A percentile compares a stretch with the other conserved stretches of the same genome.
Evolutionary conservation across 441 rosid genomes (phyloP).

Genomic region (Dalechampia spathulata): DNA sequence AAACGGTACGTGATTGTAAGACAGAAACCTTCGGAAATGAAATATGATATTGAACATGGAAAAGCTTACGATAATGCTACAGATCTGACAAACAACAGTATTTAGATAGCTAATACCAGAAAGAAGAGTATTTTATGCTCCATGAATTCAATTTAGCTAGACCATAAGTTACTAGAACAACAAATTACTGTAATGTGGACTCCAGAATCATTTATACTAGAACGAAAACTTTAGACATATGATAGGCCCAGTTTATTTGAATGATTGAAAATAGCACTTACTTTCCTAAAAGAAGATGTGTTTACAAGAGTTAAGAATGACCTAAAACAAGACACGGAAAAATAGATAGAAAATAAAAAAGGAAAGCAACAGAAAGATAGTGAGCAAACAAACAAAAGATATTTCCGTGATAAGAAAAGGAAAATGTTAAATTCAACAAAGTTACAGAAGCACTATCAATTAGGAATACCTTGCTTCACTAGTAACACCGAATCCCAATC

Average conservation of each 20-base stretch:
- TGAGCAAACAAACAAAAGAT: slow-evolving; percentile 1
- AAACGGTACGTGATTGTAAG: background rate
- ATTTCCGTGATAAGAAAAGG: background rate
- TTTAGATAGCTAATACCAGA: slow-evolving; percentile 9
- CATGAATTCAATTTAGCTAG: slow-evolving; percentile 18
- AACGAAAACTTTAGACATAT: slow-evolving; percentile 3
- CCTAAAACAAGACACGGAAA: background rate
- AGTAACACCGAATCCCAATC: background rate
- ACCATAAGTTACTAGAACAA: slow-evolving; percentile 8
- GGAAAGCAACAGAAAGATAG: slow-evolving; percentile 2
- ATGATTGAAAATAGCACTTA: background rate
- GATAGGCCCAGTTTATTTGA: slow-evolving; percentile 1
- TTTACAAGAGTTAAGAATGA: background rate
- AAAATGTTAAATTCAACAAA: background rate
- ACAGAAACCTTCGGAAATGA: slow-evolving; percentile 6
- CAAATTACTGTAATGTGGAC: background rate
- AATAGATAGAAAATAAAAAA: background rate
- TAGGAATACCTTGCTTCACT: background rate
- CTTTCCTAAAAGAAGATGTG: background rate
- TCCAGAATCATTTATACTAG: slow-evolving; percentile 3
- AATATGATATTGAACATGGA: background rate
- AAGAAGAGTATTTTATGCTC: slow-evolving; percentile 6
- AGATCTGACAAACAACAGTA: slow-evolving; percentile 23
- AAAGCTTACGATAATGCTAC: background rate
- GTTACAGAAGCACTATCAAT: background rate